These are phyloP conservation scores for Leishmania lainsoni DNA, from an alignment of 208 protist genomes.

Conservation along the genomic window DNA sequence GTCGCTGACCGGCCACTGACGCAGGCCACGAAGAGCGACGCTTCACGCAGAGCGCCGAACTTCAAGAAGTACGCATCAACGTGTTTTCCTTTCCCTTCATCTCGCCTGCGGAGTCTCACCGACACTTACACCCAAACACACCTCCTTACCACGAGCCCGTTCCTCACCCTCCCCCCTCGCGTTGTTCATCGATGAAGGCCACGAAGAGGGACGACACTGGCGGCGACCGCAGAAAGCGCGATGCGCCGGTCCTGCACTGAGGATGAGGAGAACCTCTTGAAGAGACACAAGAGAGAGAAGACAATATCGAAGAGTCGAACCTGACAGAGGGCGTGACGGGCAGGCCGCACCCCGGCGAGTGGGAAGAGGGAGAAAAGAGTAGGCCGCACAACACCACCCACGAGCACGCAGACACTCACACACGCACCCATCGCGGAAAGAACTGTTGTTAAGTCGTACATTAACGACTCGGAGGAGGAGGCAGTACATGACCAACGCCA, in stretches of 20 bases:
- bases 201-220: not conserved
- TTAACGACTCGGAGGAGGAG: not conserved
- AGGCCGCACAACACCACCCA: not conserved
- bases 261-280: not conserved
- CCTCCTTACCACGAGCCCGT: not conserved
- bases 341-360: not conserved
- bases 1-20: not conserved
- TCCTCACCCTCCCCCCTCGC: not conserved
- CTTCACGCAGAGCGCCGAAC: not conserved
- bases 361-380: not conserved
- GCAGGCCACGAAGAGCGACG: not conserved
- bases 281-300: not conserved
- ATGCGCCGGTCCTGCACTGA: not conserved
- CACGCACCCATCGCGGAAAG: not conserved
- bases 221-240: not conserved
- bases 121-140: not conserved
- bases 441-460: not conserved
- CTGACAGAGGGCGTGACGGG: not conserved
- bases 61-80: not conserved
- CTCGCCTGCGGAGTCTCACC: not conserved
- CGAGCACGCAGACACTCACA: not conserved
- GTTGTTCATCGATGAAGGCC: not conserved
- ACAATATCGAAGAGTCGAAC: not conserved
- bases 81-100: not conserved
- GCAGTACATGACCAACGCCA: not conserved